phyloP scores from a whole-genome alignment of 768 basidiomycete species.

The Tremella yokohamensis region DNA sequence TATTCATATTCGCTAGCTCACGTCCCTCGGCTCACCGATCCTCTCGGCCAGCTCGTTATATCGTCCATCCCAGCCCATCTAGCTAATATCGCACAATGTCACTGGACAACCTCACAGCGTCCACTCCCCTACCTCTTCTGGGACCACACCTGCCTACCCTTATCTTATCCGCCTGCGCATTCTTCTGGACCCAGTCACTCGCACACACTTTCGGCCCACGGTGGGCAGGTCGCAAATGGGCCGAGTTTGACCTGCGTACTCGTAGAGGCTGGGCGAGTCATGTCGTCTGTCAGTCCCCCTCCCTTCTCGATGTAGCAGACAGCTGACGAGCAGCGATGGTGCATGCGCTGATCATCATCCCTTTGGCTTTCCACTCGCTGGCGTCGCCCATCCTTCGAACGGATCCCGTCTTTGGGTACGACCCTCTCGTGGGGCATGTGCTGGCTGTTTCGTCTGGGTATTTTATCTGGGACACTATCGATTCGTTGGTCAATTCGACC shows the following conservation, averaged over 20 bases:
- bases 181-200: constrained; percentile 15
- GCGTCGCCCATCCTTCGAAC: constrained; percentile 55
- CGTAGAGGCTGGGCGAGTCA: constrained; percentile 21
- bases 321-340: constrained; percentile 57
- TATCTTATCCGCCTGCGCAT: constrained; percentile 17
- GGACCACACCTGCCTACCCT: constrained; percentile 31
- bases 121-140: constrained; percentile 30
- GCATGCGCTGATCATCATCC: constrained; percentile 67
- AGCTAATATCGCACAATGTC: too few relatives aligned
- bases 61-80: too few relatives aligned
- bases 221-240: constrained; percentile 11
- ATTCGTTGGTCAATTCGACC: constrained; percentile 67
- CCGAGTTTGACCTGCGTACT: constrained; percentile 22
- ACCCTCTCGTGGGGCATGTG: constrained; percentile 59
- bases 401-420: constrained; percentile 77
- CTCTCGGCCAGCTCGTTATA: too few relatives aligned
- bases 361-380: constrained; percentile 61
- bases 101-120: not conserved
- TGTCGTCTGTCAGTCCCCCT: constrained; percentile 25
- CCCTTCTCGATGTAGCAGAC: too few relatives aligned
- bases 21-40: too few relatives aligned
- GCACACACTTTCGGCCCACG: constrained; percentile 19
- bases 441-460: constrained; percentile 69
- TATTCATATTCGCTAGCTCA: too few relatives aligned
- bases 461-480: constrained; percentile 77